Evolutionary conservation across 2,329 filamentous ascomycete species (phyloP), one percentile per base, ranked within the genome.

Genomic region (Aplosporella prunicola): DNA sequence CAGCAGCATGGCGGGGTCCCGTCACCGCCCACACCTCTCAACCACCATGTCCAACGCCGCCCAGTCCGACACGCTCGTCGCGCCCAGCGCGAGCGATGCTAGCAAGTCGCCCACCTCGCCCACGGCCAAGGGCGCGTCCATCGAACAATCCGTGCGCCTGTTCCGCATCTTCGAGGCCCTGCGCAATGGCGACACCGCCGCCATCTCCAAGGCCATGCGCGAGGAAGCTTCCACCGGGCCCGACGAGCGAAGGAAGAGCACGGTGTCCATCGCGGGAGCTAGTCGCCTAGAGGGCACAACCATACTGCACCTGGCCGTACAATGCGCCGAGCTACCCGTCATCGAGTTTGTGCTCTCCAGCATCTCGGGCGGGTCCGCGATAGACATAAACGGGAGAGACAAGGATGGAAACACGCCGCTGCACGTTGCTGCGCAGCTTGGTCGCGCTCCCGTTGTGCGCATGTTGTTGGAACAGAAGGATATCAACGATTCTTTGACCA

Each of bases 131-230:
- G 56, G 57, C 31, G 57, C 62, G 2, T 66, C 64, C 4, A 82
- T 98, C 41, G 88, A 98, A 56, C 87, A 94, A 60, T 95, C 89
- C 0, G 86, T 98, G 36, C 78, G 82, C 55, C 88, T 93, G 47
- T 98, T 98, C 61, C 80, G 88, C 47, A 77, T 95, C 31, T 94
- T 96, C 55, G 91, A 96, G 64, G 82, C 88, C 27, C 68, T 98
- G 46, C 77, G 89, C 47, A 91, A 76, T 57, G 91, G 91, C 37
- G 89, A 98, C 57, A 93, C 86, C 1, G 80, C 80, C 10, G 84
- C 83, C 24, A 95, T 98, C 50, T 85, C 84, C 20, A 89, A 81
- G 56, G 83, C 83, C 1, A 83, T 95, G 47, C 73, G 80, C 43
- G 82, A 87, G 43, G 74, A 72, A 43, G 48, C 35, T 5, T 69